A percentile compares a stretch with the other conserved stretches of the same genome.
Evolutionary conservation across 352 stramenopile genomes (phyloP).

Genomic region (Achlya hypogyna): DNA sequence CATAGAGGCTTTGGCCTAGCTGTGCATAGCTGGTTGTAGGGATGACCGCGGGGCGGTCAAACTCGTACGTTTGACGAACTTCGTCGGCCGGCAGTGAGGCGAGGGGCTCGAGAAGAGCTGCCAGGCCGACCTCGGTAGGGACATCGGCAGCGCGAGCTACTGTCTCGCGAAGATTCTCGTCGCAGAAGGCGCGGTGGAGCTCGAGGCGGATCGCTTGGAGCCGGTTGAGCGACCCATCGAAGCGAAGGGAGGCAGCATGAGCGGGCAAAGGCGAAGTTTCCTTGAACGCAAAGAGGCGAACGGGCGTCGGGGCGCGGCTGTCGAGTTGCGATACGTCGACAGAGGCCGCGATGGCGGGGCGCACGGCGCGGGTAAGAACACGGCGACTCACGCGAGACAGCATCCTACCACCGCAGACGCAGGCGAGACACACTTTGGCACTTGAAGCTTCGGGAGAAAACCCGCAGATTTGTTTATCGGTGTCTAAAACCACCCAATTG

Average conservation of each 20-base stretch:
- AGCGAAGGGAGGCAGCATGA: too few relatives aligned
- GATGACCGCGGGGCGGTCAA: background rate
- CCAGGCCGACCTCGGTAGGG: background rate
- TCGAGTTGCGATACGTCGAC: background rate
- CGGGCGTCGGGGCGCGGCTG: background rate
- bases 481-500: background rate
- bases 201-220: slow-evolving; percentile 10
- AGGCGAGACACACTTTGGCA: background rate
- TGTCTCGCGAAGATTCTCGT: background rate
- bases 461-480: background rate
- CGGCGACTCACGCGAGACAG: slow-evolving; percentile 11
- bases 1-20: slow-evolving; percentile 14
- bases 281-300: slow-evolving; percentile 4
- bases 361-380: background rate
- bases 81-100: background rate
- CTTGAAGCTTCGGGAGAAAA: too few relatives aligned
- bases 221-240: background rate
- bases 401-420: background rate
- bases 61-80: slow-evolving; percentile 7
- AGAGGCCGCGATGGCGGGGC: slow-evolving; percentile 4
- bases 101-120: background rate
- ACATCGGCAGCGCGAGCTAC: background rate
- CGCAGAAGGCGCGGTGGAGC: slow-evolving; percentile 5
- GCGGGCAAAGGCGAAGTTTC: background rate
- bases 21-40: background rate